phyloP scores from a whole-genome alignment of 257 asterid species.

The Rauvolfia tetraphylla region DNA sequence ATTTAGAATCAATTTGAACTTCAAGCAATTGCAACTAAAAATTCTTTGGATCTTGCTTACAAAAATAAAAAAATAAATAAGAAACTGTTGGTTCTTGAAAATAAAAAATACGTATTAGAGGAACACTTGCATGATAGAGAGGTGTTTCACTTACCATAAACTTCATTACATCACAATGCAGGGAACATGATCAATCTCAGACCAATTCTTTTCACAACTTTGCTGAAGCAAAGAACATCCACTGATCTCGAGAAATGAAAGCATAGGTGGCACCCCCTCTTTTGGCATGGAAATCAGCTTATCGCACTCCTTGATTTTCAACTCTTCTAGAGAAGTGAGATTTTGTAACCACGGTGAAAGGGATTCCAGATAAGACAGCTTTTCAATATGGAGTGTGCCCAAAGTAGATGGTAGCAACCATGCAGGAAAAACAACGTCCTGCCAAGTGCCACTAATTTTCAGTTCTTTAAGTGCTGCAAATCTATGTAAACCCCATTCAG shows the following conservation, averaged over 20 bases:
- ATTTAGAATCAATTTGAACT: no score
- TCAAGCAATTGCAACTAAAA: no score
- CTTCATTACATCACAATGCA: conserved; percentile 43
- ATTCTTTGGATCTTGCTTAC: no score
- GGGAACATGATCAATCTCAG: conserved; percentile 24
- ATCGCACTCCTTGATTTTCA: conserved; percentile 40
- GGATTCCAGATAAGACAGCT: conserved; percentile 30
- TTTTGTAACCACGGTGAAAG: conserved; percentile 51
- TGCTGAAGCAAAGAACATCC: conserved; percentile 36
- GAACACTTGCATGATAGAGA: background rate
- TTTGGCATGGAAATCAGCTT: conserved; percentile 33
- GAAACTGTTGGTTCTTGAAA: no score
- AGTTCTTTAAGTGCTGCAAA: conserved; percentile 44
- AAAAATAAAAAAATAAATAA: no score
- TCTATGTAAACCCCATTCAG: conserved; percentile 47
- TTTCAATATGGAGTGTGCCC: conserved; percentile 35
- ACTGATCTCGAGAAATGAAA: conserved; percentile 45
- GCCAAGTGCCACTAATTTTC: conserved; percentile 32
- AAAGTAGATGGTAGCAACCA: conserved; percentile 47
- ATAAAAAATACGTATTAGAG: no score
- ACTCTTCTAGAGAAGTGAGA: conserved; percentile 45
- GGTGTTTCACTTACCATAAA: background rate
- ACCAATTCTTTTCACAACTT: conserved; percentile 25
- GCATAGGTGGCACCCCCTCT: conserved; percentile 43
- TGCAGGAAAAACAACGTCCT: conserved; percentile 34